Base-by-base conservation (phyloP, 768 basidiomycete species). In the Trametes meyenii region DNA sequence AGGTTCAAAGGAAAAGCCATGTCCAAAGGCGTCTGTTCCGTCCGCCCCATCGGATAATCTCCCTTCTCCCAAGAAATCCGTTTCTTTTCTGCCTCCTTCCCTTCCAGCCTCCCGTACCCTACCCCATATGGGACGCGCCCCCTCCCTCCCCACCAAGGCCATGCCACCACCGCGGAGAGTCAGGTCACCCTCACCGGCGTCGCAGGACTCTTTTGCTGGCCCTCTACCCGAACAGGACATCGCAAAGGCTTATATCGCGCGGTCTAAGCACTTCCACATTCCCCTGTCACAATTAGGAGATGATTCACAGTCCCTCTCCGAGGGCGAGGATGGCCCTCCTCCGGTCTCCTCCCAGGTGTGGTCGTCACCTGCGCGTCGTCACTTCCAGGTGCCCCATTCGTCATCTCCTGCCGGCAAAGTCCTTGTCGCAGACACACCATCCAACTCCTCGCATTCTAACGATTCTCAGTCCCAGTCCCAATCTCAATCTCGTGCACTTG, bases 141-240 rank as follows among this genome's bases (percentile, higher is more conserved):
- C 66, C 26, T 56, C 68, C 55, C 61, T 58, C n/a, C 66, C 71
- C 29, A 67, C 73, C 59, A 72, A 64, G 19, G 16, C 64, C 14
- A 56, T 65, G 55, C 65, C 62, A 14, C 68, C 67, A 19, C 65
- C 62, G 24, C 64, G 60, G n/a, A 66, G 59, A 50, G 69, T 50
- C 48, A 72, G 78, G 24, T 78, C 77, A n/a, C 73, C 73, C 21
- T 77, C 78, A 6, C 68, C 67, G 39, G 70, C 72, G 10, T 86
- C 86, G 3, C 80, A 83, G 69, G 87, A 89, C 70, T 89, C 88
- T 2, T 88, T 90, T 61, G 85, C 79, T 42, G 82, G 78, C 36
- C 76, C 77, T 38, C 62, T 79, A n/a, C 77, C 81, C 1, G 38
- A 29, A 2, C 77, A 79, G 39, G 80, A 86, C 60, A 79, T 78